phyloP scores from a whole-genome alignment of 192 early-diverging fungal genomes.

The Haplosporangium gracile region DNA sequence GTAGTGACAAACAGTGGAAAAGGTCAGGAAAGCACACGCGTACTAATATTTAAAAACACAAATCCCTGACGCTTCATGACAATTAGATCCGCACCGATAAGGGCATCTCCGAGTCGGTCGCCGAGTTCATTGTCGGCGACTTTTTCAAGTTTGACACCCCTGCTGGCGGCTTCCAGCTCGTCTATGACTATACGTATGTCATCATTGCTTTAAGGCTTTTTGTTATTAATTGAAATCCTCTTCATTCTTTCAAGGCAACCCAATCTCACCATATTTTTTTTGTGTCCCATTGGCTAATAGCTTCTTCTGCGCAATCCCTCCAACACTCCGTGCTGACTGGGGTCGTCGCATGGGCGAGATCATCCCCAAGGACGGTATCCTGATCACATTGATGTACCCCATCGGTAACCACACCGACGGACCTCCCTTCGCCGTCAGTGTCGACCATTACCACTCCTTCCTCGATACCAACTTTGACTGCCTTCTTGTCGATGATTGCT shows the following conservation, averaged over 20 bases:
- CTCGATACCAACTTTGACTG: slow-evolving; percentile 73
- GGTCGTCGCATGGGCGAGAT: slow-evolving; percentile 74
- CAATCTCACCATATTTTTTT: neutral
- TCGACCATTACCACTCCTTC: slow-evolving; percentile 71
- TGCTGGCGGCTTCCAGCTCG: slow-evolving; percentile 72
- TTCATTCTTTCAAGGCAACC: neutral
- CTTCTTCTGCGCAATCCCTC: slow-evolving; percentile 85
- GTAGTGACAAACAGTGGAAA: neutral
- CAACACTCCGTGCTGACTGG: slow-evolving; percentile 73
- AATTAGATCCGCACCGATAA: slow-evolving; percentile 42
- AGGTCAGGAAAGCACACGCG: neutral
- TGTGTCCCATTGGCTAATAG: slow-evolving; percentile 31
- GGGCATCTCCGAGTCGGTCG: slow-evolving; percentile 55
- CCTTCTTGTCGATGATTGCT: slow-evolving; percentile 71
- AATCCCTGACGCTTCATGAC: neutral
- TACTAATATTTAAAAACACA: neutral
- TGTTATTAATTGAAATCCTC: neutral
- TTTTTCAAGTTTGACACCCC: slow-evolving; percentile 80
- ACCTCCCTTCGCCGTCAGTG: slow-evolving; percentile 79
- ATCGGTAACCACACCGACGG: slow-evolving; percentile 73
- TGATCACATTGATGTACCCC: slow-evolving; percentile 86
- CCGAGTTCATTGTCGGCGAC: slow-evolving; percentile 70
- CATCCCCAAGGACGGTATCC: slow-evolving; percentile 71
- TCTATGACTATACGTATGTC: slow-evolving; percentile 86
- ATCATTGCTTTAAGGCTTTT: too few relatives aligned